Percentiles rank a stretch among this genome's conserved stretches.
These are phyloP conservation scores for Vitis riparia DNA, from an alignment of 164 flowering plant species.

Conservation along the genomic window DNA sequence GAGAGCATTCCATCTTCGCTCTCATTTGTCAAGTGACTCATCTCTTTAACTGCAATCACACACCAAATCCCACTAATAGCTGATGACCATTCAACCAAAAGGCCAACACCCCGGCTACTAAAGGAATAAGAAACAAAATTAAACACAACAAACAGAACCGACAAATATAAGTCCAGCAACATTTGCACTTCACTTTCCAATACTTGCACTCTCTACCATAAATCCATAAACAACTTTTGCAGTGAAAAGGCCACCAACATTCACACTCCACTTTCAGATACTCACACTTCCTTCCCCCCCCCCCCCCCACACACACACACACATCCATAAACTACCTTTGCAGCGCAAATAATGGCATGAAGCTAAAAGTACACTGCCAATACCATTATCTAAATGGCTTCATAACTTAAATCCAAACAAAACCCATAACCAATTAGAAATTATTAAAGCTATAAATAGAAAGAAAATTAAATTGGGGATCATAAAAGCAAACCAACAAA, in stretches of 20 bases:
- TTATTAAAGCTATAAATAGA: neutral
- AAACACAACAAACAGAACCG: neutral
- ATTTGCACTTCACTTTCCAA: constrained; percentile 3
- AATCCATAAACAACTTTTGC: too few relatives aligned
- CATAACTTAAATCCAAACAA: too few relatives aligned
- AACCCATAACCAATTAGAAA: neutral
- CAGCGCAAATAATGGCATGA: neutral
- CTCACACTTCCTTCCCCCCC: neutral
- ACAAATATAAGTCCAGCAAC: neutral
- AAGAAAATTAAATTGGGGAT: neutral
- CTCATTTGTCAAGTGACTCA: constrained; percentile 51
- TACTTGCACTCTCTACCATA: neutral
- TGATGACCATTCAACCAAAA: constrained; percentile 26
- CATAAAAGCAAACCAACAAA: neutral
- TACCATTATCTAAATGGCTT: too few relatives aligned
- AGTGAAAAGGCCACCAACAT: neutral
- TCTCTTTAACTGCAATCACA: constrained; percentile 20
- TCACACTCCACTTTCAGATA: neutral
- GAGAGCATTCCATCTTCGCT: constrained; percentile 46
- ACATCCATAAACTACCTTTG: neutral
- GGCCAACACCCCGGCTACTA: constrained; percentile 13
- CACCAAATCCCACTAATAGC: constrained; percentile 13
- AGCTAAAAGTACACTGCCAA: neutral
- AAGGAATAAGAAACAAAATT: neutral
- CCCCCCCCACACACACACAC: neutral